Evolutionary conservation across 352 stramenopile genomes (phyloP), one percentile per base, ranked within the genome.

Genomic region (Phytophthora meadii): DNA sequence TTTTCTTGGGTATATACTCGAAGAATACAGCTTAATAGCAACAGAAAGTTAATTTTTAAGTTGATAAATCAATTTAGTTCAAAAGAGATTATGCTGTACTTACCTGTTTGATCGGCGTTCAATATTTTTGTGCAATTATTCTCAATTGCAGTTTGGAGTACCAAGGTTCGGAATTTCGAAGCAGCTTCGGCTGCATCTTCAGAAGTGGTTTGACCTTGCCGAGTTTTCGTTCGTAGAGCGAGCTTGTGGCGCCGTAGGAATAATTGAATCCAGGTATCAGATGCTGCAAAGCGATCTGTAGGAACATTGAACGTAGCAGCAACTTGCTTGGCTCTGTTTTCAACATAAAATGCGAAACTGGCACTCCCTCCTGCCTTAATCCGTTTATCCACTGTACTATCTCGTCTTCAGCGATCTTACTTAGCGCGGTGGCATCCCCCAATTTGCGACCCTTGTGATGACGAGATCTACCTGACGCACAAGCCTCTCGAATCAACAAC

Each of bases 1-100:
- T 54, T 41, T 22, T 17, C n/a, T 55, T 64, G 4, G 53, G 47
- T 19, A 19, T 7, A 70, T 70, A 70, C 22, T 65, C 9, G 34
- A 40, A 70, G 42, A 54, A 64, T 1, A 63, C 61, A 24, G 37
- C 61, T 69, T 45, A 45, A 15, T 7, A 30, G 7, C 27, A 30
- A 48, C 5, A 32, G 3, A 11, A 30, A 24, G n/a, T 48, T 48
- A 30, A 22, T 4, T 12, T 15, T 15, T 12, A 8, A 40, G 14
- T 17, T 12, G 0, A n/a, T 11, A 19, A 19, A 19, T 19, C 19
- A 19, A 15, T 17, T 40, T 15, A 40, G 5, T 5, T 11, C 15
- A 12, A 40, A 40, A 40, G 4, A 40, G 27, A 7, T 15, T 5
- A 4, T 15, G 5, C 10, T 40, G 14, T 17, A 40, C 34, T 40